phyloP scores from a whole-genome alignment of 208 protist species.

The Porcisia hertigi region DNA sequence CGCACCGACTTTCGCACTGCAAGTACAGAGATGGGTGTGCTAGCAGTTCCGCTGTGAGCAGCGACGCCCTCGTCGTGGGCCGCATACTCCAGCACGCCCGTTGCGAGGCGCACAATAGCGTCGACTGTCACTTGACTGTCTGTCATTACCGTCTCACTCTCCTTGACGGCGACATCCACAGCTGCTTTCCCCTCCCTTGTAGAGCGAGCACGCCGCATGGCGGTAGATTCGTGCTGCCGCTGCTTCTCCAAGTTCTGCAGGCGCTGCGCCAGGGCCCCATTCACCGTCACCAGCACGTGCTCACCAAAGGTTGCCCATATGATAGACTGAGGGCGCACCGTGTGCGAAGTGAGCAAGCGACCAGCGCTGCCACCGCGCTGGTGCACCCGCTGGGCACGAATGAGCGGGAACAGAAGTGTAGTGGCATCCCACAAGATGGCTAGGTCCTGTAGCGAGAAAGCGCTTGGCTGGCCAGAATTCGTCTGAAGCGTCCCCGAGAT shows the following conservation, averaged over 20 bases:
- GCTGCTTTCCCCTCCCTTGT: not conserved
- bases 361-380: not conserved
- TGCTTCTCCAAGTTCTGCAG: constrained; percentile 19
- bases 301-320: constrained; percentile 29
- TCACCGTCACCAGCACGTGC: constrained; percentile 21
- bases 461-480: not conserved
- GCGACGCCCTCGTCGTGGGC: constrained; percentile 23
- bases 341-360: not conserved
- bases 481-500: constrained; percentile 16
- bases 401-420: constrained; percentile 41
- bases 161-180: not conserved
- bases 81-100: constrained; percentile 24
- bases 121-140: constrained; percentile 3
- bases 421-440: constrained; percentile 50
- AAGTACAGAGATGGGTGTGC: constrained; percentile 11
- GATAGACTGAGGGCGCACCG: constrained; percentile 18
- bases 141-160: not conserved
- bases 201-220: constrained; percentile 20
- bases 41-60: constrained; percentile 23
- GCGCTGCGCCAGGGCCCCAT: constrained; percentile 24
- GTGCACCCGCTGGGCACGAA: constrained; percentile 27
- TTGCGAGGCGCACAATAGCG: constrained; percentile 11
- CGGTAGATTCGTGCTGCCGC: constrained; percentile 16
- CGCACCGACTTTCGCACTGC: constrained; percentile 31
- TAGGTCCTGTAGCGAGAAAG: constrained; percentile 32